Evolutionary conservation across 106 monocot genomes (phyloP).

Genomic region (Agapanthus africanus): DNA sequence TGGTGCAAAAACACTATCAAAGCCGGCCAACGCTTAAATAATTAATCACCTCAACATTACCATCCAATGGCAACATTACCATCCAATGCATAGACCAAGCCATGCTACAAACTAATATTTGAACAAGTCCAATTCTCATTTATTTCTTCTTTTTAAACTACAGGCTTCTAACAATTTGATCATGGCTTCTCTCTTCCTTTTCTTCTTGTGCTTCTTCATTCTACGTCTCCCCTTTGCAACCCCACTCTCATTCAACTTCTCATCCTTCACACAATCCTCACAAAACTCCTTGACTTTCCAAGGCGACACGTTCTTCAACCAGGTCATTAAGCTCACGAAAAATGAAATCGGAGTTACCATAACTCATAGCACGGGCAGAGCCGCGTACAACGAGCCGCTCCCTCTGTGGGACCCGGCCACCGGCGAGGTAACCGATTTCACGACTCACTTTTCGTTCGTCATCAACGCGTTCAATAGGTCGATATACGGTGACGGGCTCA

Average conservation of each 20-base stretch:
- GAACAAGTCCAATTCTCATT: background rate
- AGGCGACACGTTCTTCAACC: constrained; percentile 34
- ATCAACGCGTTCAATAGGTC: constrained; percentile 21
- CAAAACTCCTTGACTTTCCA: constrained; percentile 21
- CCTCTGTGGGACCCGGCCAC: constrained; percentile 24
- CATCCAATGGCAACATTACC: too few species aligned
- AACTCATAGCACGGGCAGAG: constrained; percentile 36
- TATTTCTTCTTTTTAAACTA: background rate
- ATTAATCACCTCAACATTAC: background rate
- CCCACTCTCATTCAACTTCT: constrained; percentile 38
- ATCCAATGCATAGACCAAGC: background rate
- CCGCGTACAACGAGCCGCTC: constrained; percentile 23
- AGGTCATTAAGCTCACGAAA: constrained; percentile 33
- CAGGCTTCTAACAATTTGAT: background rate
- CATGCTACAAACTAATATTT: background rate
- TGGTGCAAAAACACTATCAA: background rate
- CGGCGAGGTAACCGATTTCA: constrained; percentile 33
- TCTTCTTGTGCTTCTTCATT: constrained; percentile 10
- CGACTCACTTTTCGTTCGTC: constrained; percentile 57
- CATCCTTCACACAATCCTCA: constrained; percentile 10
- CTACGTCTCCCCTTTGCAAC: constrained; percentile 2
- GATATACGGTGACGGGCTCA: constrained; percentile 52
- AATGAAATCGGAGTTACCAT: constrained; percentile 19
- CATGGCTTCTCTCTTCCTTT: background rate
- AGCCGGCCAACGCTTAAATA: background rate